Conservation (phyloP, 306 rosid genomes). For the Arachis hypogaea region DNA sequence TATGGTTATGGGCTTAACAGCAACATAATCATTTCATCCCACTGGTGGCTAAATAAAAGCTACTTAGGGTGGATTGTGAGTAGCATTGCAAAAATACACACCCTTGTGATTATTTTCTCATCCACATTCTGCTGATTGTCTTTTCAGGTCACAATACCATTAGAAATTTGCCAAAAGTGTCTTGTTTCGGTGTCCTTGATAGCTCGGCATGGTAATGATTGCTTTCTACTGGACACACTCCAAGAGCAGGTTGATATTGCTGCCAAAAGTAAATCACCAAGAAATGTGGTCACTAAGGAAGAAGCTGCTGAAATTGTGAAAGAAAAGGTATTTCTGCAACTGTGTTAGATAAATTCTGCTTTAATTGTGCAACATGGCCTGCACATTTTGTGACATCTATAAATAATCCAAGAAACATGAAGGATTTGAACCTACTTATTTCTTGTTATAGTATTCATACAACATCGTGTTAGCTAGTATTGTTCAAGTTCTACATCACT, state of each 20-base stretch:
- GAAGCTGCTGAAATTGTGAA: conserved; percentile 87
- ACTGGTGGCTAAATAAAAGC: too few relatives aligned
- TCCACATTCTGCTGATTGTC: conserved; percentile 24
- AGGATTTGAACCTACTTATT: too few relatives aligned
- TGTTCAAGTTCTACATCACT: not conserved
- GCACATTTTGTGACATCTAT: too few relatives aligned
- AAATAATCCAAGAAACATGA: too few relatives aligned
- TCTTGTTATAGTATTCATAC: too few relatives aligned
- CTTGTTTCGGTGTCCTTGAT: conserved; percentile 87
- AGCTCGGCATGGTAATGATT: conserved; percentile 95
- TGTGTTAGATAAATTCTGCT: conserved; percentile 16
- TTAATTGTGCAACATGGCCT: not conserved
- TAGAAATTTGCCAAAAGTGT: conserved; percentile 73
- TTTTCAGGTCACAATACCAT: conserved; percentile 80
- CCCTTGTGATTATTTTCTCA: conserved; percentile 9
- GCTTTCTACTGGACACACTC: conserved; percentile 87
- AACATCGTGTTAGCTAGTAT: too few relatives aligned
- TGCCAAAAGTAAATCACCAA: conserved; percentile 56
- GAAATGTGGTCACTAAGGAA: conserved; percentile 65
- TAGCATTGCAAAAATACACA: not conserved
- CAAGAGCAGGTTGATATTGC: conserved; percentile 59
- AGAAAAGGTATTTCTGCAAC: conserved; percentile 67
- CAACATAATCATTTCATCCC: too few relatives aligned
- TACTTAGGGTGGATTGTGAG: too few relatives aligned
- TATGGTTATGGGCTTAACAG: too few relatives aligned